A percentile compares a stretch with the other conserved stretches of the same genome.
Evolutionary conservation across 441 rosid genomes (phyloP).

Genomic region (Metrosideros polymorpha): DNA sequence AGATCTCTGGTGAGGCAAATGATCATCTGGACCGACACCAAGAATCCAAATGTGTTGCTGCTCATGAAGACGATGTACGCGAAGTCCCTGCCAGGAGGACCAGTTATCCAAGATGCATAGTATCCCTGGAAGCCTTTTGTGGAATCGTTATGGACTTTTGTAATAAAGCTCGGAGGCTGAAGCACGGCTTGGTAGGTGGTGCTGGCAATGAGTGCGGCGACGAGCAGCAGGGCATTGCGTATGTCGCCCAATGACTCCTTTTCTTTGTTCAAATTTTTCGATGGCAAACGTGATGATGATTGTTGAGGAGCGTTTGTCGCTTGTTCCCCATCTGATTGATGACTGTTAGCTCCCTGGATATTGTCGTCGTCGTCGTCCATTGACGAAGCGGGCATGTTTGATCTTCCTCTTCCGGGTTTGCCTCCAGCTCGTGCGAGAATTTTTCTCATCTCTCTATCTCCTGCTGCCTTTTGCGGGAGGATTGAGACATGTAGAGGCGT

Average conservation of each 20-base stretch:
- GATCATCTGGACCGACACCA: background rate
- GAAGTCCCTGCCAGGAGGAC: background rate
- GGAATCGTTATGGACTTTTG: background rate
- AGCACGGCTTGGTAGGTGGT: background rate
- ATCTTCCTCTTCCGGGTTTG: background rate
- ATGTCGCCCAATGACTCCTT: accelerated
- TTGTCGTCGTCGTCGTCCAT: background rate
- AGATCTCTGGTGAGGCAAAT: background rate
- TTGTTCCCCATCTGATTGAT: background rate
- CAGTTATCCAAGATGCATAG: background rate
- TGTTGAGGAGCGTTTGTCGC: background rate
- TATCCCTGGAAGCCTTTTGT: background rate
- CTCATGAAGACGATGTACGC: background rate
- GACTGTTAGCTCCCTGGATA: background rate
- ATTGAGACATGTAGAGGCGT: background rate
- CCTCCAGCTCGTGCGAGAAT: accelerated
- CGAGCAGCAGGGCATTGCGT: background rate
- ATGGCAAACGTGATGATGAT: background rate
- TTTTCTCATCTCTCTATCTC: background rate
- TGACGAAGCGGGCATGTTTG: accelerated
- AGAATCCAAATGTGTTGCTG: background rate
- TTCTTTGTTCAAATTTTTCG: background rate
- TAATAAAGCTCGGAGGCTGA: background rate
- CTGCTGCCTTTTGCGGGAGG: background rate
- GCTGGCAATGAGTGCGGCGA: background rate